Base-by-base conservation (phyloP, 73 alveolate species). In the Paramecium octaurelia region DNA sequence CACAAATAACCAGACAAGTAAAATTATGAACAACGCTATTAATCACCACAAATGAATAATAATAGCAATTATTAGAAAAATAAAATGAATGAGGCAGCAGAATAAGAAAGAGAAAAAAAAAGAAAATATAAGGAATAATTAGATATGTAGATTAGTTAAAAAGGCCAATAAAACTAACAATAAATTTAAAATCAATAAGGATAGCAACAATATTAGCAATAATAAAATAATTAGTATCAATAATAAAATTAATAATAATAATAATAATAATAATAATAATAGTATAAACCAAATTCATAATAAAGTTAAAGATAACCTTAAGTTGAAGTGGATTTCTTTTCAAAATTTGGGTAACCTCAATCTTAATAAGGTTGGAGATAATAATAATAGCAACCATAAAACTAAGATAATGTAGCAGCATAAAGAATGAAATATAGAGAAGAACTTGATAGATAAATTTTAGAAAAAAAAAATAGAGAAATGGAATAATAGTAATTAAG, bases 261-360 rank as follows among this genome's bases (percentile, higher is more conserved):
- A n/a, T 10, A 43, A 5, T 43, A 43, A 43, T 43, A 43, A 48
- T 48, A 11, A 14, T 50, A n/a, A 54, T 54, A 18, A 54, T 16
- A 54, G 23, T 54, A 54, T 16, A 54, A 54, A 18, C 69, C 31
- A 2, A 3, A 54, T 54, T 18, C 69, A 18, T 7, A 54, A 54
- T 18, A 54, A 18, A 18, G 69, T 54, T 54, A 54, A 18, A 54
- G 69, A 54, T 54, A 54, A 3, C 69, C 69, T 18, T 54, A 54
- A 18, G 31, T 54, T 6, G 88, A 75, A 10, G 91, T 80, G 3
- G 91, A 80, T 80, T 80, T 80, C 29, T 80, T 44, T 18, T 80
- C 91, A 20, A 80, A 48, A 43, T 80, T 80, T 46, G 91, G 91
- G 6, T 23, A 80, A 24, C 91, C 91, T n/a, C 46, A 80, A 23